Base-by-base conservation (phyloP, 176 grass and related monocot species). In the Paspalum notatum region DNA sequence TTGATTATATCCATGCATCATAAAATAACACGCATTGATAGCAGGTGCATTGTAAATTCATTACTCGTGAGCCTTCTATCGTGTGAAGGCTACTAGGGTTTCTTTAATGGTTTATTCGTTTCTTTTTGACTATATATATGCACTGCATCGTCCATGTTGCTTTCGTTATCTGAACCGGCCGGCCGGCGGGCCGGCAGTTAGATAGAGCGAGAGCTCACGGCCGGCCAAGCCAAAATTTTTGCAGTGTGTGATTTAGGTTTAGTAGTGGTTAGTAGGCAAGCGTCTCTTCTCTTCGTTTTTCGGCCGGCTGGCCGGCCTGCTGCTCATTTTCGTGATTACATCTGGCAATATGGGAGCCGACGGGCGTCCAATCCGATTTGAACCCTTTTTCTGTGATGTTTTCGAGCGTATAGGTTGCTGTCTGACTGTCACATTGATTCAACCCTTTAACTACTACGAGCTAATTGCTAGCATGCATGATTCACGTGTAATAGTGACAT, bases 111-210 rank as follows among this genome's bases (percentile, higher is more conserved):
- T 32, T 32, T 32, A 1, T 32, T 32, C 32, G 22, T 45, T 4
- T 41, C n/a, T 51, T 70, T 70, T 49, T 59, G n/a, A 26, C 54
- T 54, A n/a, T 16, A 75, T 24, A 21, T 13, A 43, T 37, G 56
- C 25, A 13, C 68, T 9, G 8, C 49, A 1, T 59, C 44, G 0
- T 49, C 4, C 15, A 61, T 46, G 27, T 81, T 21, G 27, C 55
- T 81, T 21, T 87, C 62, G 71, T 67, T 52, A 70, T 62, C 45
- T 25, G 63, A 69, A 75, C 53, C 12, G 43, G 50, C 46, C 46
- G 20, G 32, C 52, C 52, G 52, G 18, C 52, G 3, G 18, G 18
- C 18, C 21, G 9, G 10, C 12, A 68, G 27, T 17, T 5, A 39
- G 8, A 59, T 8, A 42, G 43, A 39, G 41, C 72, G 46, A 16